Evolutionary conservation across 2,329 filamentous ascomycete genomes (phyloP).

Genomic region (Aureobasidium subglaciale): DNA sequence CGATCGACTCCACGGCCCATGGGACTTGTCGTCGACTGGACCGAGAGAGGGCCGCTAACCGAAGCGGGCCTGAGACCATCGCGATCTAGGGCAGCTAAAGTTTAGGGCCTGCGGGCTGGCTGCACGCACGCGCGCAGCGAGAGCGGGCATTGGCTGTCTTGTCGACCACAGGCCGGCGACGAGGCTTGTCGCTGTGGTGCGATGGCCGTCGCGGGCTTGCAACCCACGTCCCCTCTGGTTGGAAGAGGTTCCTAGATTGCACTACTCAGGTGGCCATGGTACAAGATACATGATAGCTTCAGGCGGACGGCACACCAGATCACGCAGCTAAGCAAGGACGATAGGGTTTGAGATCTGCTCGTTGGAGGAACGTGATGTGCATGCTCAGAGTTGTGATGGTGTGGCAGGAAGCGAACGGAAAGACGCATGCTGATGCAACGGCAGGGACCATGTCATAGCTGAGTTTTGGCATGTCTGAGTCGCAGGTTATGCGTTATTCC

Average conservation of each 20-base stretch:
- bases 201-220: neutral
- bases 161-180: neutral
- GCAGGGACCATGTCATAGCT: neutral
- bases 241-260: too few species aligned
- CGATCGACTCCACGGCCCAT: slow-evolving; percentile 9
- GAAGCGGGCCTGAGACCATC: neutral
- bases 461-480: neutral
- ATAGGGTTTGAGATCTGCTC: slow-evolving; percentile 12
- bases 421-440: slow-evolving; percentile 3
- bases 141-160: slow-evolving; percentile 4
- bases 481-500: slow-evolving; percentile 4
- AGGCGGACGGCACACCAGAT: neutral
- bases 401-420: slow-evolving; percentile 12
- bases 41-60: neutral
- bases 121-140: slow-evolving; percentile 9
- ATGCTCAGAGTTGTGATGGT: neutral
- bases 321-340: slow-evolving; percentile 7
- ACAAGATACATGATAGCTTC: too few species aligned
- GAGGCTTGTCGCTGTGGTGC: neutral
- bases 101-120: slow-evolving; percentile 5
- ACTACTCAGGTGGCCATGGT: too few species aligned
- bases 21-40: neutral
- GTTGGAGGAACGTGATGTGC: slow-evolving; percentile 12
- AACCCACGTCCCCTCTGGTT: neutral
- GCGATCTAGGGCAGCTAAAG: slow-evolving; percentile 7